Evolutionary conservation across 1,139 yeast genomes (phyloP).

Genomic region (Taphrina sp.): DNA sequence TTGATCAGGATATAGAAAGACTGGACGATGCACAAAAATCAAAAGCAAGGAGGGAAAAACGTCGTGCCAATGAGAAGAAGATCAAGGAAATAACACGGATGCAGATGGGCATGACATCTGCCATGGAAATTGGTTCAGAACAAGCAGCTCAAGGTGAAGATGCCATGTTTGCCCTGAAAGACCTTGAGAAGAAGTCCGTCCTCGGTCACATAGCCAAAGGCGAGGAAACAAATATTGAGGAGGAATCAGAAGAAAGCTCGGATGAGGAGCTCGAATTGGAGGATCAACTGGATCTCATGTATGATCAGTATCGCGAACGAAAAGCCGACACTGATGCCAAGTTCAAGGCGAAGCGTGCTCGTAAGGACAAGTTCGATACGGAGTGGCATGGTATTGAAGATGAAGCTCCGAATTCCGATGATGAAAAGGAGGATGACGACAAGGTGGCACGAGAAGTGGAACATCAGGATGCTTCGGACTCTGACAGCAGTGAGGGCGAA

Average conservation of each 20-base stretch:
- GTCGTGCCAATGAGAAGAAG: slow-evolving; percentile 74
- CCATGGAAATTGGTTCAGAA: slow-evolving; percentile 88
- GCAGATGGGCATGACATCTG: slow-evolving; percentile 96
- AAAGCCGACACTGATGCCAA: slow-evolving; percentile 78
- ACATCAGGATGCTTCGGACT: slow-evolving; percentile 36
- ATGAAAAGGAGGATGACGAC: slow-evolving; percentile 41
- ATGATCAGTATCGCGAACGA: slow-evolving; percentile 66
- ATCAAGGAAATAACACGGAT: slow-evolving; percentile 86
- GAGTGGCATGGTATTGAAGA: slow-evolving; percentile 78
- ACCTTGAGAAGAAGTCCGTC: slow-evolving; percentile 83
- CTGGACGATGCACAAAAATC: slow-evolving; percentile 69
- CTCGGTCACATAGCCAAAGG: slow-evolving; percentile 73
- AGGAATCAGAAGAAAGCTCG: slow-evolving; percentile 53
- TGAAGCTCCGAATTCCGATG: slow-evolving; percentile 35
- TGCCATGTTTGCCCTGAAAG: slow-evolving; percentile 73
- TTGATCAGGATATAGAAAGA: slow-evolving; percentile 77
- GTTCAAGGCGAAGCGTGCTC: slow-evolving; percentile 70
- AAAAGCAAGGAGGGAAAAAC: slow-evolving; percentile 71
- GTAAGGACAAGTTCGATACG: slow-evolving; percentile 63
- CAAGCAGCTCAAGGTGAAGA: slow-evolving; percentile 82
- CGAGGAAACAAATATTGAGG: slow-evolving; percentile 63
- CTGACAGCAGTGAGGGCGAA: slow-evolving; percentile 56
- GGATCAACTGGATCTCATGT: slow-evolving; percentile 55
- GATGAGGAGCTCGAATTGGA: slow-evolving; percentile 59
- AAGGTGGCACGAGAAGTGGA: slow-evolving; percentile 33